Percentiles rank a stretch among this genome's conserved stretches.
Evolutionary conservation across 805 yeast genomes (phyloP).

Genomic region (Candida gorgasii): DNA sequence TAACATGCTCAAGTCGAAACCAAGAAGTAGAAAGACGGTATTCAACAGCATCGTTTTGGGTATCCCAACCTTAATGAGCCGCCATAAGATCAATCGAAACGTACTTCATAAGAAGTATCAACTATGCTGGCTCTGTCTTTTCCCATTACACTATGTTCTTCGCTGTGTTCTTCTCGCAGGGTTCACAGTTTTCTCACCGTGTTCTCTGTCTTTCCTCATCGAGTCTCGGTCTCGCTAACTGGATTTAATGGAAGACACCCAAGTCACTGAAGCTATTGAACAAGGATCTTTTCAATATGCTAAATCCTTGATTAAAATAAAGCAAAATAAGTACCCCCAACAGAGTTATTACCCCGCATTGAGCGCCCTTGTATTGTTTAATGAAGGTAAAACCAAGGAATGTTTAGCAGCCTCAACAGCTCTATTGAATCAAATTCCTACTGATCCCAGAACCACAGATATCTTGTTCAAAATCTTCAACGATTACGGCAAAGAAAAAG

Average conservation of each 20-base stretch:
- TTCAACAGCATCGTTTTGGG: no score
- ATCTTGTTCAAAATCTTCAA: constrained; percentile 48
- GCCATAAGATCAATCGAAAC: no score
- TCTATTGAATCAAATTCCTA: constrained; percentile 43
- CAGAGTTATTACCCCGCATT: constrained; percentile 55
- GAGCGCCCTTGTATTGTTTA: constrained; percentile 33
- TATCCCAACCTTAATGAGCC: no score
- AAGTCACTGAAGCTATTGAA: constrained; percentile 45
- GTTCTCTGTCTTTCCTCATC: no score
- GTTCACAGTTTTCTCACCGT: no score
- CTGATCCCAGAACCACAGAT: constrained; percentile 54
- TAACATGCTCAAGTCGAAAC: no score
- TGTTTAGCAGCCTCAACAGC: constrained; percentile 33
- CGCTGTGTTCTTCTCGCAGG: no score
- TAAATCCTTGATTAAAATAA: constrained; percentile 45
- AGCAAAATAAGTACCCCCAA: constrained; percentile 57
- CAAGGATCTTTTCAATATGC: constrained; percentile 59
- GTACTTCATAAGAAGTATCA: no score
- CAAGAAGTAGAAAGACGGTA: no score
- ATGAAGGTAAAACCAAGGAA: constrained; percentile 30
- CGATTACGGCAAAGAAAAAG: constrained; percentile 32
- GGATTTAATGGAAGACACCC: constrained; percentile 12
- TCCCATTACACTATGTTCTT: no score
- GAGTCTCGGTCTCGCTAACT: background rate
- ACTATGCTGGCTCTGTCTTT: no score